These are phyloP conservation scores for Coemansia sp. DNA, from an alignment of 192 early-diverging fungal species.

Conservation along the genomic window DNA sequence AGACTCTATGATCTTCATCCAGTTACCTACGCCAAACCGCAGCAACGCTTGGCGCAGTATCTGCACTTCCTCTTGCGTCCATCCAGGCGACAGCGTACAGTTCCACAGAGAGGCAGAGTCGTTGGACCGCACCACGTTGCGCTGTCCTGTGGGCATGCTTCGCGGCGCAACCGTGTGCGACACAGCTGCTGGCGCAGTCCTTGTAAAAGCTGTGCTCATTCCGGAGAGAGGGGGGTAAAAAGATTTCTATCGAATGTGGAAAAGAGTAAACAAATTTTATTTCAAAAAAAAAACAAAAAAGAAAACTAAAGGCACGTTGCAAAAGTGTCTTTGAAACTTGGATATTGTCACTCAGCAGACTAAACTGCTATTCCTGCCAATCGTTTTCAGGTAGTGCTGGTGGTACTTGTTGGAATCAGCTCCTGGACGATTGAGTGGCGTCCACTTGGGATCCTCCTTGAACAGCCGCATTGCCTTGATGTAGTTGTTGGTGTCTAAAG, in stretches of 20 bases:
- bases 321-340: too few species aligned
- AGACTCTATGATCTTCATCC: conserved; percentile 92
- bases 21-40: conserved; percentile 91
- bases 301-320: neutral
- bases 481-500: conserved; percentile 82
- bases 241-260: neutral
- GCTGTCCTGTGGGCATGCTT: conserved; percentile 85
- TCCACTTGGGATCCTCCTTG: conserved; percentile 83
- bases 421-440: conserved; percentile 69
- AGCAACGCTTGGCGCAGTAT: conserved; percentile 81
- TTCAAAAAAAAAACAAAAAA: conserved; percentile 12
- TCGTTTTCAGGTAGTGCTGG: conserved; percentile 48
- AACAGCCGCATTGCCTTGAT: conserved; percentile 84
- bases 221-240: neutral
- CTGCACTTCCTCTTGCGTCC: conserved; percentile 84
- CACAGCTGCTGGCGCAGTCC: conserved; percentile 17
- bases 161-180: conserved; percentile 61
- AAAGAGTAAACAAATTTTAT: conserved; percentile 15
- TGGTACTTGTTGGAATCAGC: conserved; percentile 64
- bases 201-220: conserved; percentile 8
- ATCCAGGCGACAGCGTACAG: conserved; percentile 90
- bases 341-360: neutral
- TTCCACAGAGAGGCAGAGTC: conserved; percentile 96
- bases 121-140: conserved; percentile 89
- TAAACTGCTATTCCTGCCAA: conserved; percentile 2